These are phyloP conservation scores for Nakataea oryzae DNA, from an alignment of 2,329 filamentous ascomycete species.

Conservation along the genomic window DNA sequence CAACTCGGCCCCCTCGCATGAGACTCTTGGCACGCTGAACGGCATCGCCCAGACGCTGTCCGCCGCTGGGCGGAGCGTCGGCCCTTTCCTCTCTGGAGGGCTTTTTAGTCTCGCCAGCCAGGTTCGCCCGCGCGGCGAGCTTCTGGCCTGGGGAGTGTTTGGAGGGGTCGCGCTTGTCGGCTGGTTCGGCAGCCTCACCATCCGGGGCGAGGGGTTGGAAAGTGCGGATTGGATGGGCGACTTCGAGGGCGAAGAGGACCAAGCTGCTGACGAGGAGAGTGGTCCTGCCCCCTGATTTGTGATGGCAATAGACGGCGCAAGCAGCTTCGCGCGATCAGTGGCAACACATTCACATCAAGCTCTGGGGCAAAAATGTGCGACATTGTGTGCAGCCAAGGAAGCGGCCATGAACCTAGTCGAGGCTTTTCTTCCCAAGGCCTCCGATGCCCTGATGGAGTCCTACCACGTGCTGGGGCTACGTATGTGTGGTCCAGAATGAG, in stretches of 20 bases:
- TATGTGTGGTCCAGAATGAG: too few relatives aligned
- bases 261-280: conserved; percentile 10
- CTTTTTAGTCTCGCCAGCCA: conserved; percentile 72
- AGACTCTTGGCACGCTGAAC: conserved; percentile 81
- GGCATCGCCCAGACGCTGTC: conserved; percentile 90
- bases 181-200: conserved; percentile 69
- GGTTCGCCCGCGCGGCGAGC: conserved; percentile 71
- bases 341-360: too few relatives aligned
- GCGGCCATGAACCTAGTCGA: too few relatives aligned
- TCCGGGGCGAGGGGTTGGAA: conserved; percentile 53
- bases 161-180: conserved; percentile 73
- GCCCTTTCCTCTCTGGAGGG: conserved; percentile 78
- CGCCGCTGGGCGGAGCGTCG: conserved; percentile 77
- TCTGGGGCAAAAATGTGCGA: too few relatives aligned
- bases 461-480: too few relatives aligned
- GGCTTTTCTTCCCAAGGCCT: too few relatives aligned
- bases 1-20: conserved; percentile 79
- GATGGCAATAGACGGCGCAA: background rate
- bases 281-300: background rate
- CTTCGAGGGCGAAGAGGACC: conserved; percentile 20
- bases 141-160: conserved; percentile 78
- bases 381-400: too few relatives aligned
- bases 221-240: conserved; percentile 42
- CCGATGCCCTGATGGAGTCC: too few relatives aligned
- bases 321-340: too few relatives aligned